Evolutionary conservation across 1,284 basidiomycete genomes (phyloP).

Genomic region (Ustilago bromivora): DNA sequence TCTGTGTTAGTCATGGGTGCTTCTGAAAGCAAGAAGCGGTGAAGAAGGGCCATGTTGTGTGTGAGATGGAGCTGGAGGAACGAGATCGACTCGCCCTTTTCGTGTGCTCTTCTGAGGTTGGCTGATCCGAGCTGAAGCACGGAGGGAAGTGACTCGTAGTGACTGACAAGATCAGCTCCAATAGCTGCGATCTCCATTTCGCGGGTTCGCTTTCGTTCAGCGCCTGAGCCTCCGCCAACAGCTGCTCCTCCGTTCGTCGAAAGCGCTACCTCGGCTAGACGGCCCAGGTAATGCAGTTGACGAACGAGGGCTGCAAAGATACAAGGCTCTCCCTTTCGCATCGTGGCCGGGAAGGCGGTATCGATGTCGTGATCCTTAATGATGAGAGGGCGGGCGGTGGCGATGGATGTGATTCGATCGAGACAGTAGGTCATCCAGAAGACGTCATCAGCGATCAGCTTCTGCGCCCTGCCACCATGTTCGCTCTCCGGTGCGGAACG

Average conservation of each 20-base stretch:
- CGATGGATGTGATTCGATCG: slow-evolving; percentile 44
- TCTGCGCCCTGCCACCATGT: not conserved
- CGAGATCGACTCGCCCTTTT: slow-evolving; percentile 29
- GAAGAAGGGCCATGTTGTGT: slow-evolving; percentile 36
- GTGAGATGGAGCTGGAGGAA: slow-evolving; percentile 47
- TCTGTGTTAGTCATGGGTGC: slow-evolving; percentile 26
- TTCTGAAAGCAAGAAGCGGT: slow-evolving; percentile 26
- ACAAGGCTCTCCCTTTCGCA: slow-evolving; percentile 39
- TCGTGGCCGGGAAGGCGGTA: slow-evolving; percentile 22
- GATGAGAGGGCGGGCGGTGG: slow-evolving; percentile 32
- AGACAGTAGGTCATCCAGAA: slow-evolving; percentile 48
- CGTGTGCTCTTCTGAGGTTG: slow-evolving; percentile 30
- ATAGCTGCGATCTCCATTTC: slow-evolving; percentile 31
- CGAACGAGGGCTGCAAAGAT: slow-evolving; percentile 48
- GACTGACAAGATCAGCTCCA: slow-evolving; percentile 30
- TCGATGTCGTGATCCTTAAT: slow-evolving; percentile 49
- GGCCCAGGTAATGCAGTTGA: slow-evolving; percentile 41
- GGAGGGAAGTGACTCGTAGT: slow-evolving; percentile 41
- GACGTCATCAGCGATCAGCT: slow-evolving; percentile 15
- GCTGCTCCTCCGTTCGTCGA: not conserved
- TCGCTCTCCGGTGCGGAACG: slow-evolving; percentile 1
- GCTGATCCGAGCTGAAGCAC: slow-evolving; percentile 23
- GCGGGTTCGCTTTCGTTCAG: slow-evolving; percentile 17
- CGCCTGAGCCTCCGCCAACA: not conserved
- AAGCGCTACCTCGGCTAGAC: slow-evolving; percentile 23